These are phyloP conservation scores for Cryoendolithus antarcticus DNA, from an alignment of 2,329 filamentous ascomycete genomes.

Conservation along the genomic window DNA sequence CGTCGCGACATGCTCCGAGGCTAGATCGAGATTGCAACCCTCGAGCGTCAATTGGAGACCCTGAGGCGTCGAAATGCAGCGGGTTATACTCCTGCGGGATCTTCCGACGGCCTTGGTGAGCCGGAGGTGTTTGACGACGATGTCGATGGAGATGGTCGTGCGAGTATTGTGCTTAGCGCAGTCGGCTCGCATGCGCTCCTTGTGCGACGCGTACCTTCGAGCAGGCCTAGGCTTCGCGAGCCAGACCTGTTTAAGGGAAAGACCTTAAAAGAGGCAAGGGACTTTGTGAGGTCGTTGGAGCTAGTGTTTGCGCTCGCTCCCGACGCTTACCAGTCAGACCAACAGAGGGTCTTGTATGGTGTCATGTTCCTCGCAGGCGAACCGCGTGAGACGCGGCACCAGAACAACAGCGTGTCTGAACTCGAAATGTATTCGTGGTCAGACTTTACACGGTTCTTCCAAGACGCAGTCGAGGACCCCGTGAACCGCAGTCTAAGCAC, in stretches of 20 bases:
- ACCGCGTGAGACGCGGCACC: neutral
- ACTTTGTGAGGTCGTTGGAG: neutral
- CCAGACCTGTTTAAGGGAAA: neutral
- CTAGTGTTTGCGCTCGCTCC: neutral
- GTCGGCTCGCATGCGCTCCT: neutral
- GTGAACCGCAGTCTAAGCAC: neutral
- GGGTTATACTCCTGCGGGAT: neutral
- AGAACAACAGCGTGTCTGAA: neutral
- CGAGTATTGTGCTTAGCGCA: neutral
- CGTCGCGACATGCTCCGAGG: neutral
- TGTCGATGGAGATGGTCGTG: neutral
- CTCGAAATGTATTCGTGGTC: neutral
- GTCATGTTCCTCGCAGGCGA: slow-evolving; percentile 1
- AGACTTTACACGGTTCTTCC: neutral
- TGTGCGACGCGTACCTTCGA: neutral
- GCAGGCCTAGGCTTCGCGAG: too few species aligned
- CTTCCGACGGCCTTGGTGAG: too few species aligned
- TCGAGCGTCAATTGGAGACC: neutral
- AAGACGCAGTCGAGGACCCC: neutral
- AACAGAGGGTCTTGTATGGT: neutral
- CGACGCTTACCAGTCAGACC: neutral
- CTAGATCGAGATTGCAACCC: neutral
- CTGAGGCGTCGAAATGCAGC: neutral
- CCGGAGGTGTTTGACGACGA: too few species aligned
- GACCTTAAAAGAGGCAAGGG: neutral